Conservation (phyloP, 2,329 filamentous ascomycete species). For the Pseudovirgaria hyperparasitica region DNA sequence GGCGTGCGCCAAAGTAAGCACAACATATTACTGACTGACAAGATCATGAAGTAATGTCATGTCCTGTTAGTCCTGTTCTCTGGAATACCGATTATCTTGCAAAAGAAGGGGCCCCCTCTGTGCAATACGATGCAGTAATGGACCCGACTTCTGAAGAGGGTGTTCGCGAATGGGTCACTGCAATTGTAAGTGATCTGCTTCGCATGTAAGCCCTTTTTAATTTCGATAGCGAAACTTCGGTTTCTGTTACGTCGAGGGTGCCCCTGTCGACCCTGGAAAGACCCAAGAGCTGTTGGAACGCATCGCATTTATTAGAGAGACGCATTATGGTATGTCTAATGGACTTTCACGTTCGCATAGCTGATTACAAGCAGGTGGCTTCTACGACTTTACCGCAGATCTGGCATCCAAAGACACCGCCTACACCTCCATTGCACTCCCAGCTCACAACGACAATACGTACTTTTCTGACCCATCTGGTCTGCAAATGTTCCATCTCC, state of each 20-base stretch:
- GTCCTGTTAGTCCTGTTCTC: slow-evolving; percentile 19
- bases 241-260: slow-evolving; percentile 63
- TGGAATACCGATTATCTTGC: slow-evolving; percentile 29
- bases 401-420: slow-evolving; percentile 80
- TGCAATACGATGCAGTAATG: slow-evolving; percentile 51
- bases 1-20: slow-evolving; percentile 17
- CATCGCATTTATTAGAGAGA: slow-evolving; percentile 77
- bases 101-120: slow-evolving; percentile 39
- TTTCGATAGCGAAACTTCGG: slow-evolving; percentile 50
- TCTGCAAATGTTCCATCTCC: slow-evolving; percentile 82
- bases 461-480: slow-evolving; percentile 91
- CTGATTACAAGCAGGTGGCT: slow-evolving; percentile 49
- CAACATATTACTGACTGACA: slow-evolving; percentile 3
- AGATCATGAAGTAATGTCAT: slow-evolving; percentile 8
- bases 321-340: slow-evolving; percentile 66
- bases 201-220: slow-evolving; percentile 5
- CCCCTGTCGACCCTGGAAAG: slow-evolving; percentile 54
- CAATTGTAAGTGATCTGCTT: slow-evolving; percentile 41
- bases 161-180: slow-evolving; percentile 48
- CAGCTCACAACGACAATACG: slow-evolving; percentile 85
- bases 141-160: slow-evolving; percentile 31
- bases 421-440: slow-evolving; percentile 74
- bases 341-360: too few relatives aligned
- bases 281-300: slow-evolving; percentile 65
- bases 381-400: slow-evolving; percentile 83